Evolutionary conservation across 2,329 filamentous ascomycete species (phyloP), one percentile per base, ranked within the genome.

Genomic region (Venturia pyrina): DNA sequence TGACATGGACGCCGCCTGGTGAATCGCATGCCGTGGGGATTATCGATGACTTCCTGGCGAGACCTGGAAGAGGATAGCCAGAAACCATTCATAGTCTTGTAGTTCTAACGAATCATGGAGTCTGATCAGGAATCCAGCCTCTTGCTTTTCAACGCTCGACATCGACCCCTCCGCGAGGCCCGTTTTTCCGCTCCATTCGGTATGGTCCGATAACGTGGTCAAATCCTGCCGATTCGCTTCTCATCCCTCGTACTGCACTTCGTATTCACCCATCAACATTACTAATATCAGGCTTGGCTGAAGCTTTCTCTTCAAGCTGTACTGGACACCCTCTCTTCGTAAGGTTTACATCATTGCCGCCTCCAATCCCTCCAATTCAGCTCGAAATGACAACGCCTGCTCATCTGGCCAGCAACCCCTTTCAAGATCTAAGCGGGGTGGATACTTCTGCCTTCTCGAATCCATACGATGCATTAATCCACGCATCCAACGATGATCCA

Each of bases 381-480:
- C 21, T 32, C 53, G n/a, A 37, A 21, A 59, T 59, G 53, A 40
- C 53, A 32, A 59, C 53, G 53, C 63, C 63, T 44, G 44, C 48
- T n/a, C 63, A 60, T 44, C 19, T 65, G n/a, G 50, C 64, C 13
- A 62, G 37, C 56, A 66, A 66, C 28, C 60, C 66, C 6, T 73
- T 71, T 62, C 69, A 73, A 68, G 79, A 81, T 68, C 72, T 80
- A 10, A 77, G 74, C 60, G 75, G 76, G 21, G 69, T 76, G 28
- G 73, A 72, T 3, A 73, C 74, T 50, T 71, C 67, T 60, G 71
- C 68, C 46, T 80, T 78, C 56, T 83, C 85, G 72, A 96, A 95
- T 70, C 91, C 90, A 0, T 95, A 93, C 73, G 82, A 90, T 69
- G 85, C 87, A 21, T 78, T 96, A 67, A 89, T 96, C 67, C 75